phyloP scores from a whole-genome alignment of 1,284 basidiomycete species.

The Inonotus obliquus region DNA sequence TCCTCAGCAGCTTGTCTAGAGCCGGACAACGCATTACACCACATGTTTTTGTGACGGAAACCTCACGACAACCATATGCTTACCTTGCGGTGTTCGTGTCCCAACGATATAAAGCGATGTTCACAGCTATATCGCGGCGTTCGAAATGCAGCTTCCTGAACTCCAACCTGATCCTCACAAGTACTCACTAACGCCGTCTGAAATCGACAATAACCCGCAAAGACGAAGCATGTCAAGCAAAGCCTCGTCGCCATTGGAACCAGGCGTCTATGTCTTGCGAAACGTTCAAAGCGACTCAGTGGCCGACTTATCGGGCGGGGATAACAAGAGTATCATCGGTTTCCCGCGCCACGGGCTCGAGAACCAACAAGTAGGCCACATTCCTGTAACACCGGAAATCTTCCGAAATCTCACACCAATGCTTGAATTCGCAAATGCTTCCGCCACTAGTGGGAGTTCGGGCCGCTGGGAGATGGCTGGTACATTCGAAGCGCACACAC shows the following conservation, averaged over 20 bases:
- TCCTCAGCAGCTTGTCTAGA: background rate
- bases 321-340: slow-evolving; percentile 15
- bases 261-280: slow-evolving; percentile 10
- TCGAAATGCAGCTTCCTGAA: background rate
- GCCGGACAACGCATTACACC: background rate
- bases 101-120: background rate
- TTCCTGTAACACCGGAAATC: background rate
- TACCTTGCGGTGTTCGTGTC: background rate
- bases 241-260: background rate
- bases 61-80: background rate
- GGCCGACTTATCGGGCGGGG: slow-evolving; percentile 12
- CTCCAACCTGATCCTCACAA: background rate
- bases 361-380: slow-evolving; percentile 12
- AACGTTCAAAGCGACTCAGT: slow-evolving; percentile 8
- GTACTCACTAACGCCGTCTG: background rate
- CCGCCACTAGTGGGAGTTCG: slow-evolving; percentile 12
- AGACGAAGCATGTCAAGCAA: background rate
- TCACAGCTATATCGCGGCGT: background rate
- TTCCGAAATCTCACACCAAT: background rate
- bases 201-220: background rate
- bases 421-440: background rate
- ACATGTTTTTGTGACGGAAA: background rate
- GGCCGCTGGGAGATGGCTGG: slow-evolving; percentile 12
- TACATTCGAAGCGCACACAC: slow-evolving; percentile 15
- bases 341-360: slow-evolving; percentile 11